Base-by-base conservation (phyloP, 192 early-diverging fungal species). In the Chytriomyces sp. region DNA sequence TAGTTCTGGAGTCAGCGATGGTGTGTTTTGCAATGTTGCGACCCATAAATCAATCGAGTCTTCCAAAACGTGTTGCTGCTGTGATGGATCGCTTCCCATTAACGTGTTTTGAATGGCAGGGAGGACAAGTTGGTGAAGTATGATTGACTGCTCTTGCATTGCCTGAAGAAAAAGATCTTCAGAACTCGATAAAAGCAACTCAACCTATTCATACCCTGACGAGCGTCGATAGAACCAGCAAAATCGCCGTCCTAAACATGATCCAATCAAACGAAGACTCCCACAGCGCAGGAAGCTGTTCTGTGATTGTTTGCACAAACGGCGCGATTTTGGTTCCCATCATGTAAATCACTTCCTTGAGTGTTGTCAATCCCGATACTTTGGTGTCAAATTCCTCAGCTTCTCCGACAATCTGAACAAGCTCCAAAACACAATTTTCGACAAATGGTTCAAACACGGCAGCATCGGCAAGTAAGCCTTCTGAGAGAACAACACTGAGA, bases 1-100 rank as follows among this genome's bases (percentile, higher is more conserved):
- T 5, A 98, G 63, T 48, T 84, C 80, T 7, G 82, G 80, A 8
- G 87, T 89, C 24, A 85, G 78, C 10, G 76, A 44, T 0, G 89
- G 67, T 0, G 91, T 82, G 79, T 91, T 93, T 84, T 92, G 91
- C 11, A 98, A n/a, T 0, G 91, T 88, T 5, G 91, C 89, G 53
- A 89, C 87, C 96, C 95, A 97, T 16, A 98, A 85, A 67, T 96
- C 94, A n/a, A 97, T 84, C 3, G 90, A 93, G 71, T 98, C 96
- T 73, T 97, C 96, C 28, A 96, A 85, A 68, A 98, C 70, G 65
- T 95, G 72, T 43, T 45, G 45, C 24, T 46, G 50, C 8, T 72
- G 24, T 43, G 18, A 77, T 81, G 80, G 62, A 87, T 89, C 50
- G 85, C 80, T 50, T 77, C 85, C 0, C 89, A 84, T 64, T 94